Base-by-base conservation (phyloP, 2,329 filamentous ascomycete species). In the Neofusicoccum sp. region DNA sequence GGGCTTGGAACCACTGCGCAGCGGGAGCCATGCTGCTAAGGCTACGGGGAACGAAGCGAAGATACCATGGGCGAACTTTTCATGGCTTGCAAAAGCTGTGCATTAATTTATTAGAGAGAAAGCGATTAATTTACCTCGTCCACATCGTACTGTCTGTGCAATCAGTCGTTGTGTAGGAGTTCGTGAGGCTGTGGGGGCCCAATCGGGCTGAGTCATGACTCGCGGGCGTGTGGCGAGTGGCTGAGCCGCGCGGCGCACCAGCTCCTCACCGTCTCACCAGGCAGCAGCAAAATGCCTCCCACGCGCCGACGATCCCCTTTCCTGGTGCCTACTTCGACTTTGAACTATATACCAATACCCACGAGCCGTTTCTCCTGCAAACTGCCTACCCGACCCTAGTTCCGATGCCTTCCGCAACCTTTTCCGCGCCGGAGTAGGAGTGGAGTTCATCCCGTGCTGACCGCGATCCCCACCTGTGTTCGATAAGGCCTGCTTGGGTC, bases 221-320 rank as follows among this genome's bases (percentile, higher is more conserved):
- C 43, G 56, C 12, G 43, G n/a, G 3, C 20, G 8, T 11, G 41
- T 44, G 41, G 41, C 26, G 41, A 24, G n/a, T 33, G 28, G 53
- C 53, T 45, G 53, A 33, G 53, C 53, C 14, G 20, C 16, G 43
- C 20, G 33, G 33, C 43, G 56, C 48, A 24, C 48, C 20, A n/a
- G 5, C 54, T 41, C 9, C 26, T 38, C 20, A 34, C 43, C 16
- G n/a, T 14, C 30, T 20, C 51, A 34, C 54, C 63, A 71, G 71
- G 71, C 71, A 73, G 60, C 68, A 65, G 68, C 63, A 61, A 68
- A 70, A 67, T 69, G 69, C 66, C 5, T 58, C 43, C 28, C 41
- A 34, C 12, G 56, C 41, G 12, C 12, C 31, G n/a, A 5, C 33
- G 36, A 33, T 20, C 28, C 9, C 33, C 20, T 48, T 49, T 3